Base-by-base conservation (phyloP, 164 flowering plant species). In the Piper betle region DNA sequence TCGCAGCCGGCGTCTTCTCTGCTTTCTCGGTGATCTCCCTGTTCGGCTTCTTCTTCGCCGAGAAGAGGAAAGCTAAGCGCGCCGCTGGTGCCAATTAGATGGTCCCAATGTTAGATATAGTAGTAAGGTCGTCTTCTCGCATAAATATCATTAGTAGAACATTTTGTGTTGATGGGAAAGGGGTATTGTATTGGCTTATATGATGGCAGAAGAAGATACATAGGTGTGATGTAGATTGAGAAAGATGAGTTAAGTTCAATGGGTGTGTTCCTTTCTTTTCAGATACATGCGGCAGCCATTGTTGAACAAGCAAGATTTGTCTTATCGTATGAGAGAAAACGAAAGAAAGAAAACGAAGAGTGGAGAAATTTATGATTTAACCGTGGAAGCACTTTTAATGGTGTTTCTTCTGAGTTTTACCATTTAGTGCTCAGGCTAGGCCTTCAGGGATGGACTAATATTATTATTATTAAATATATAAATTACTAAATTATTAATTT, bases 1-100 rank as follows among this genome's bases (percentile, higher is more conserved):
- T 88, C 12, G 85, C 87, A 9, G 81, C 95, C 17, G 73, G 66
- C 40, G 73, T 77, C 65, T 86, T 86, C 83, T 88, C 96, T 19
- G 91, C 75, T 38, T 83, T 91, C 83, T 78, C 97, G 1, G 69
- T 91, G 5, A 18, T 82, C 74, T 10, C 95, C 3, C 63, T 88
- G 71, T 52, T 71, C 52, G 82, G 79, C 4, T 88, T 91, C 75
- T 88, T 85, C 75, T 60, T 19, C 12, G 4, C 61, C 33, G 97
- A 85, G 87, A 91, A 86, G 82, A 81, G 80, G 56, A 79, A 76
- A 75, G 75, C 74, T 2, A 84, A 73, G 65, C 33, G 3, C 58
- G 37, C 33, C 58, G 19, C 58, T 38, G 1, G 25, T 17, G 13
- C 58, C 58, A 18, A 37, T 19, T 25, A 19, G 58, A 56, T 33